Conservation (phyloP, 2,329 filamentous ascomycete species). For the Pleoardoris graminearum region DNA sequence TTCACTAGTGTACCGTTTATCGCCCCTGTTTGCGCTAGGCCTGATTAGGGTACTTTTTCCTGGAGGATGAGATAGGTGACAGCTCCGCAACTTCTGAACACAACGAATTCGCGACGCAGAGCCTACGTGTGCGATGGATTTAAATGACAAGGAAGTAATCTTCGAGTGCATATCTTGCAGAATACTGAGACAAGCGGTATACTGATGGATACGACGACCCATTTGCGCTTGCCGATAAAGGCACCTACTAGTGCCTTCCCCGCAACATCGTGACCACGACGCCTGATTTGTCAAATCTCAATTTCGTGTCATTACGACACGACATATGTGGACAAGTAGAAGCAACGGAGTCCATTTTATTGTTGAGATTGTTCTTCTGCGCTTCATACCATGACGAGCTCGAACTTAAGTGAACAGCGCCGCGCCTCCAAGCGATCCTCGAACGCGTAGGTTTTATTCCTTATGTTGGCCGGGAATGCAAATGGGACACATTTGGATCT, state of each 20-base stretch:
- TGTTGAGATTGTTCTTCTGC: too few relatives aligned
- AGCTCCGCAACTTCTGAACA: neutral
- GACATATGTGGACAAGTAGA: too few relatives aligned
- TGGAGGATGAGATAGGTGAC: neutral
- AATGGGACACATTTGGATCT: neutral
- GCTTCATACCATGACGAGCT: slow-evolving; percentile 25
- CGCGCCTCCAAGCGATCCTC: slow-evolving; percentile 32
- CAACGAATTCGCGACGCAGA: too few relatives aligned
- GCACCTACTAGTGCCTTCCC: neutral
- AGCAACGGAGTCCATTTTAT: too few relatives aligned
- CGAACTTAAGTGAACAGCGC: slow-evolving; percentile 26
- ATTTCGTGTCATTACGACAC: too few relatives aligned
- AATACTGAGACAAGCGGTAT: too few relatives aligned
- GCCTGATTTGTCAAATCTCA: neutral
- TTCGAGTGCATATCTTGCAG: too few relatives aligned
- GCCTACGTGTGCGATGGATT: too few relatives aligned
- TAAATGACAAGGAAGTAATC: too few relatives aligned
- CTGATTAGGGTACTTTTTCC: neutral
- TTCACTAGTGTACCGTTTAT: too few relatives aligned
- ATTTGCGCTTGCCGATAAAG: neutral
- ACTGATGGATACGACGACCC: neutral
- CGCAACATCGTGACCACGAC: neutral
- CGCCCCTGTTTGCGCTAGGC: neutral
- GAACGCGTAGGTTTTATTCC: slow-evolving; percentile 19
- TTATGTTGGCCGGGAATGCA: neutral